Percentiles rank a stretch among this genome's conserved stretches.
Evolutionary conservation across 495 filamentous ascomycete species (phyloP).

Genomic region (Penicilliopsis zonata): DNA sequence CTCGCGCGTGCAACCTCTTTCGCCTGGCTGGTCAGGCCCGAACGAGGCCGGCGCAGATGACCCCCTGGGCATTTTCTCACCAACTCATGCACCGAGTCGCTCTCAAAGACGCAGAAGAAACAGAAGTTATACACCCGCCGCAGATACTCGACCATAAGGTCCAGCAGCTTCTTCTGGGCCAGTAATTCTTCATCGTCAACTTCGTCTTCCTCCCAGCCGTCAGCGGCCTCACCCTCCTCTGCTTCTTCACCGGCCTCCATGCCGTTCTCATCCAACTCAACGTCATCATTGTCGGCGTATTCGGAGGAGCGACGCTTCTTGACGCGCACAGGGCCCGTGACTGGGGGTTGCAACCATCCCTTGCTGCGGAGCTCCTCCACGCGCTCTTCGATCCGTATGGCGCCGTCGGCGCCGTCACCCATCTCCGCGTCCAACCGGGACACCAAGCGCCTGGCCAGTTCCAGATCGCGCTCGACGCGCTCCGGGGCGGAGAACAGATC

Average conservation of each 20-base stretch:
- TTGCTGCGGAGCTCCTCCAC: constrained; percentile 67
- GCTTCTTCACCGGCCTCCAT: constrained; percentile 62
- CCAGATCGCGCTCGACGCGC: constrained; percentile 73
- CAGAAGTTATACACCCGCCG: constrained; percentile 96
- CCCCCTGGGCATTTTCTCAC: constrained; percentile 93
- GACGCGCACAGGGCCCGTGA: constrained; percentile 36
- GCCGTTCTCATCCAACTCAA: constrained; percentile 57
- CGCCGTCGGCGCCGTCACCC: constrained; percentile 52
- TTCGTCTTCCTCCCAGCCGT: constrained; percentile 76
- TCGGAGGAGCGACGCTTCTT: constrained; percentile 52
- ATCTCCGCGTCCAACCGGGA: constrained; percentile 73
- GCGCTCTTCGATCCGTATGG: constrained; percentile 67
- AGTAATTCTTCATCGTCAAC: constrained; percentile 81
- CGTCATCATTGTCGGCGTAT: no score
- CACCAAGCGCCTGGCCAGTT: constrained; percentile 63
- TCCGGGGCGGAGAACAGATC: constrained; percentile 88
- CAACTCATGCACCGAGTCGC: constrained; percentile 91
- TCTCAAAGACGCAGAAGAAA: constrained; percentile 98
- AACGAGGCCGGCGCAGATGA: constrained; percentile 81
- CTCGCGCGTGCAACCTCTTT: constrained; percentile 80
- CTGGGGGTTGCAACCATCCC: constrained; percentile 61
- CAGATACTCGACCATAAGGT: constrained; percentile 91
- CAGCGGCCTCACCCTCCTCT: constrained; percentile 57
- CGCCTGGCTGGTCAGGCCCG: constrained; percentile 65
- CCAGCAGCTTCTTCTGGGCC: constrained; percentile 89